phyloP scores from a whole-genome alignment of 1,284 basidiomycete species.

The Tylopilus sp. region DNA sequence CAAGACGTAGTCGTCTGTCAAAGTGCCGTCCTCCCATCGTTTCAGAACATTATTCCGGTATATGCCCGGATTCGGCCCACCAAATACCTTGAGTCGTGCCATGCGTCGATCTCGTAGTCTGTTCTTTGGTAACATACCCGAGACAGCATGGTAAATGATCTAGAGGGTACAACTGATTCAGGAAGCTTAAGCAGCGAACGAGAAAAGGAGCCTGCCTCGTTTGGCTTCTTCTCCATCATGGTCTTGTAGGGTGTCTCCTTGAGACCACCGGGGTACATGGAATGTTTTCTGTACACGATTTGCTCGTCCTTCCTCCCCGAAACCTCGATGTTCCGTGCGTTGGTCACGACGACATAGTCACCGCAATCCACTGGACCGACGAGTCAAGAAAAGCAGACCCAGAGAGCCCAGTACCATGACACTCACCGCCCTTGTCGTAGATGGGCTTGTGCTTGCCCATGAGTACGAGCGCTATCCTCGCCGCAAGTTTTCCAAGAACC shows the following conservation, averaged over 20 bases:
- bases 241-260: slow-evolving; percentile 84
- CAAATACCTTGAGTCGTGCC: slow-evolving; percentile 83
- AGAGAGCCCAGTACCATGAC: neutral
- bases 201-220: slow-evolving; percentile 66
- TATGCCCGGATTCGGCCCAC: slow-evolving; percentile 67
- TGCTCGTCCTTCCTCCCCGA: slow-evolving; percentile 90
- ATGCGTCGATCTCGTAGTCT: slow-evolving; percentile 83
- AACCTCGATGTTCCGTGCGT: slow-evolving; percentile 81
- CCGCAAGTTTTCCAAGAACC: slow-evolving; percentile 88
- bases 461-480: slow-evolving; percentile 88
- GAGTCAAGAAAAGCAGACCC: neutral
- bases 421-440: slow-evolving; percentile 84
- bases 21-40: slow-evolving; percentile 73
- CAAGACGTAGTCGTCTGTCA: slow-evolving; percentile 49
- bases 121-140: slow-evolving; percentile 97
- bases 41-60: slow-evolving; percentile 65
- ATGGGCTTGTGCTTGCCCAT: slow-evolving; percentile 99
- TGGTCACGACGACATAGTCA: slow-evolving; percentile 96
- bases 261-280: slow-evolving; percentile 91
- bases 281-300: slow-evolving; percentile 85
- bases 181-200: neutral
- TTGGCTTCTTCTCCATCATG: slow-evolving; percentile 83
- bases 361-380: slow-evolving; percentile 77
- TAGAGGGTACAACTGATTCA: slow-evolving; percentile 32
- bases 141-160: slow-evolving; percentile 94